phyloP scores from a whole-genome alignment of 495 filamentous ascomycete genomes.

The Penicillium lagena region DNA sequence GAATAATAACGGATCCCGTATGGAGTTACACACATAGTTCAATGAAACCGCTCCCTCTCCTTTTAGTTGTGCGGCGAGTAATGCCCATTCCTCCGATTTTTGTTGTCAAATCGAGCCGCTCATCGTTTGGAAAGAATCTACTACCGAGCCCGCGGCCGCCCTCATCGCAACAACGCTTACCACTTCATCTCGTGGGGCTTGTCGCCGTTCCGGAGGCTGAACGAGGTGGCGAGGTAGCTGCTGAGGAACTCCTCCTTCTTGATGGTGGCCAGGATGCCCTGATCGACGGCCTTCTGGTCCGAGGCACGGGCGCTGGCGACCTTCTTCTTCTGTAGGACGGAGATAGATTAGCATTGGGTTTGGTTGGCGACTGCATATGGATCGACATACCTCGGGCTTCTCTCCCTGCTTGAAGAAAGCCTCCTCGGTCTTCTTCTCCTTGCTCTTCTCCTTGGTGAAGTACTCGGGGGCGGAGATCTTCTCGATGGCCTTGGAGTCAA shows the following conservation, averaged over 20 bases:
- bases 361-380: background rate
- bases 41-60: constrained; percentile 29
- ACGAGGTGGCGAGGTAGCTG: constrained; percentile 84
- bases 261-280: constrained; percentile 81
- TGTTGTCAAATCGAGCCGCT: constrained; percentile 32
- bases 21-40: constrained; percentile 37
- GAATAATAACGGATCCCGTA: constrained; percentile 24
- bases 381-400: constrained; percentile 78
- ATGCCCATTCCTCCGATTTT: constrained; percentile 17
- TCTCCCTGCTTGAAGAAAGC: constrained; percentile 97
- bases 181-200: constrained; percentile 97
- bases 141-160: constrained; percentile 44
- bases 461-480: constrained; percentile 80
- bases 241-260: constrained; percentile 90
- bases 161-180: constrained; percentile 46
- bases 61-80: constrained; percentile 12
- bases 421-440: constrained; percentile 90
- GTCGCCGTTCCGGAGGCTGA: constrained; percentile 96
- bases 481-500: constrained; percentile 77
- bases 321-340: constrained; percentile 79
- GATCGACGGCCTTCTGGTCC: constrained; percentile 97
- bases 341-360: constrained; percentile 8
- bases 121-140: constrained; percentile 37
- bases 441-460: constrained; percentile 90
- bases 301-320: constrained; percentile 78